Evolutionary conservation across 306 rosid genomes (phyloP).

Genomic region (Adenanthera pavonina): DNA sequence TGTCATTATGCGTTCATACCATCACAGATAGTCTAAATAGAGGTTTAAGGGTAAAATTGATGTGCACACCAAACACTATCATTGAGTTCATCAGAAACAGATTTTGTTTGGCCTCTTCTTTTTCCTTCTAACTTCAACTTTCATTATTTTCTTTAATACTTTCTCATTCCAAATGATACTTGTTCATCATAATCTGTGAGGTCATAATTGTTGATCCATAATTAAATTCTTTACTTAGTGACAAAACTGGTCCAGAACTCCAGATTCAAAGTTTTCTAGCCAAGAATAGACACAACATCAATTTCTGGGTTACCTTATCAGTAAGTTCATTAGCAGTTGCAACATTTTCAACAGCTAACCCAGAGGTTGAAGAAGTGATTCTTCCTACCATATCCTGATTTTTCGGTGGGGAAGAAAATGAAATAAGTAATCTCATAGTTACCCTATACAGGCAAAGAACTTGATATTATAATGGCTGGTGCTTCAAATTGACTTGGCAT

Average conservation of each 20-base stretch:
- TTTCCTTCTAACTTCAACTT: neutral
- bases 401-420: conserved; percentile 43
- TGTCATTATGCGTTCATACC: neutral
- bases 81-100: neutral
- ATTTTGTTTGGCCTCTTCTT: neutral
- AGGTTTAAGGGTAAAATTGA: neutral
- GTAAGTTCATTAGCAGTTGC: conserved; percentile 40
- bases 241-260: neutral
- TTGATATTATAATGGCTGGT: conserved; percentile 9
- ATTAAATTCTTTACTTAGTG: neutral
- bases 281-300: neutral
- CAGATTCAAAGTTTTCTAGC: neutral
- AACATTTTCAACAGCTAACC: conserved; percentile 43
- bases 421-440: conserved; percentile 25
- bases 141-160: neutral
- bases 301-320: conserved; percentile 45
- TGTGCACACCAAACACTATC: neutral
- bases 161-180: neutral
- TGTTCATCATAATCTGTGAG: neutral
- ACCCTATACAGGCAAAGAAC: conserved; percentile 18
- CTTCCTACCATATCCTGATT: conserved; percentile 44
- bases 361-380: conserved; percentile 36
- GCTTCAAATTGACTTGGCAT: conserved; percentile 40
- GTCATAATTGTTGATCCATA: neutral
- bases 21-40: neutral